Evolutionary conservation across 495 filamentous ascomycete species (phyloP).

Genomic region (Schizothecium vesticola): DNA sequence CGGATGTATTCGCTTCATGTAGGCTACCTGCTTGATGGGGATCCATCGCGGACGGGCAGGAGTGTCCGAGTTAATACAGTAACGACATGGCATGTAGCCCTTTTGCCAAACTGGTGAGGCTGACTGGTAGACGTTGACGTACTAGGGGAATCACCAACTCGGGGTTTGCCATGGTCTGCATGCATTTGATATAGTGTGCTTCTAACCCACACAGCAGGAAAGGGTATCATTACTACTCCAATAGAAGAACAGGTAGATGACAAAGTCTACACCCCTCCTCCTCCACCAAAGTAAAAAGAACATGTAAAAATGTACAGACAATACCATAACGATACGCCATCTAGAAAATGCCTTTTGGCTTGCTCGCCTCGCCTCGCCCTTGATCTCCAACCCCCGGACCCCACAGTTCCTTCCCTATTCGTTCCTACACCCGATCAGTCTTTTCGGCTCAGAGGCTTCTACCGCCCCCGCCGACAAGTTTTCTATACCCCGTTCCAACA

Average conservation of each 20-base stretch:
- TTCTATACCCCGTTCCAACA: not conserved
- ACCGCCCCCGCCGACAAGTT: not conserved
- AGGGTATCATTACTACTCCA: conserved; percentile 2
- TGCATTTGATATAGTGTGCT: not conserved
- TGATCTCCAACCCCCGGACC: not conserved
- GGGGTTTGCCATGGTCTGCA: no score
- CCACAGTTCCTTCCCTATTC: not conserved
- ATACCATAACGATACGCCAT: not conserved
- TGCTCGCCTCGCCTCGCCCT: not conserved
- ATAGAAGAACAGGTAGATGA: not conserved
- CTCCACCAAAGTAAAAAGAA: not conserved
- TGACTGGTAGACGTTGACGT: not conserved
- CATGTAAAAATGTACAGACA: not conserved
- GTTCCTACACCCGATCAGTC: not conserved
- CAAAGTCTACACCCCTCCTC: not conserved
- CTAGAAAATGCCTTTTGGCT: not conserved
- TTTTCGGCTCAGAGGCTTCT: not conserved
- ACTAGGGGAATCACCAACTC: no score
- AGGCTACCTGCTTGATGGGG: not conserved
- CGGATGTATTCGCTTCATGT: not conserved
- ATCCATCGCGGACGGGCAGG: no score
- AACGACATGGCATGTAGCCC: not conserved
- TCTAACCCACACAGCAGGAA: not conserved
- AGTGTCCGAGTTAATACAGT: not conserved
- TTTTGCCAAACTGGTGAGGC: not conserved